Evolutionary conservation across 805 yeast genomes (phyloP).

Genomic region (Nakazawaea populi): DNA sequence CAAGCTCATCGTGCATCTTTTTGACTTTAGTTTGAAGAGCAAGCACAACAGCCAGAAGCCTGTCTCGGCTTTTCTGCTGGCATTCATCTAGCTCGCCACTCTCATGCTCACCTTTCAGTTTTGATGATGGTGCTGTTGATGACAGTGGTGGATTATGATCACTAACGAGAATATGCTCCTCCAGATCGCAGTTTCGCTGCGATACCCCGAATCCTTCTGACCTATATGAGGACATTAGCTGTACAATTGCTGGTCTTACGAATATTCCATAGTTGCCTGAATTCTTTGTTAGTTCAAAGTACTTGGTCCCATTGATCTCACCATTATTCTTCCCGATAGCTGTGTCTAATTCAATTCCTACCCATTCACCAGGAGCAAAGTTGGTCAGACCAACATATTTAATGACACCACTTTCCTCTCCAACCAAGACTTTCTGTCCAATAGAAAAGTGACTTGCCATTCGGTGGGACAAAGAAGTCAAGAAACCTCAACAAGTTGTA

Average conservation of each 20-base stretch:
- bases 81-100: background rate
- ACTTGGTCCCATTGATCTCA: constrained; percentile 33
- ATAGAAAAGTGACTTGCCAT: constrained; percentile 10
- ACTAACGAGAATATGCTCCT: too few species aligned
- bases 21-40: constrained; percentile 42
- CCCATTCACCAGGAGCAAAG: constrained; percentile 58
- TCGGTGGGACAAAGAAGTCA: background rate
- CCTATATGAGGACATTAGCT: too few species aligned
- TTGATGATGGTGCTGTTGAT: too few species aligned
- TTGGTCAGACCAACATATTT: constrained; percentile 46
- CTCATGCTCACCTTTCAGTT: background rate
- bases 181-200: too few species aligned
- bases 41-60: constrained; percentile 28
- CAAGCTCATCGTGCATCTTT: constrained; percentile 22
- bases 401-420: constrained; percentile 38
- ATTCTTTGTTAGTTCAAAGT: constrained; percentile 31
- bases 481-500: too few species aligned
- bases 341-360: constrained; percentile 39
- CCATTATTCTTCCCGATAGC: constrained; percentile 46
- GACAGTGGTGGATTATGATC: too few species aligned
- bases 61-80: background rate
- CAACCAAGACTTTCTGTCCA: constrained; percentile 29
- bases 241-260: constrained; percentile 33
- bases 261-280: constrained; percentile 39
- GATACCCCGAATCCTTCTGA: too few species aligned